These are phyloP conservation scores for Eucalyptus cloeziana DNA, from an alignment of 345 rosid genomes.

Conservation along the genomic window DNA sequence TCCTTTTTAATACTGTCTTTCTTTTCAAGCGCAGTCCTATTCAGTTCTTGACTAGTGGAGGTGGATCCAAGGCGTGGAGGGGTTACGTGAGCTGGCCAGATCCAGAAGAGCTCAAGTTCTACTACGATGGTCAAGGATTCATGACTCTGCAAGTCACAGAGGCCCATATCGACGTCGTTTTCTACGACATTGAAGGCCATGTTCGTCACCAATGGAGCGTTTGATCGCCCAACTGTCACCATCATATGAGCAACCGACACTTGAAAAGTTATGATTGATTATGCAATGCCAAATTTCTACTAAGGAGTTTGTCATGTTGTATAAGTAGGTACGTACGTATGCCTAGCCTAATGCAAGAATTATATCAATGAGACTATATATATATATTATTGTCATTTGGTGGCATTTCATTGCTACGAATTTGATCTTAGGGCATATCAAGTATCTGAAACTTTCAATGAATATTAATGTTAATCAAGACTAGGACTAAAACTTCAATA, in stretches of 20 bases:
- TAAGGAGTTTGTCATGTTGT: background rate
- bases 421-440: too few species aligned
- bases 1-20: background rate
- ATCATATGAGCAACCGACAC: background rate
- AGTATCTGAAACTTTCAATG: background rate
- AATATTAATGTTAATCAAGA: background rate
- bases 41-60: constrained; percentile 73
- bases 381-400: background rate
- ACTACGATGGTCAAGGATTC: constrained; percentile 80
- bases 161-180: constrained; percentile 11
- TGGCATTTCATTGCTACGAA: background rate
- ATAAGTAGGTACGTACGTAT: background rate
- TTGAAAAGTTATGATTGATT: background rate
- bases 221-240: constrained; percentile 2
- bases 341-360: background rate
- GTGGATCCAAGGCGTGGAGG: constrained; percentile 83
- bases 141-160: constrained; percentile 34
- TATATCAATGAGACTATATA: background rate
- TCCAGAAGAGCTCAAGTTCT: constrained; percentile 31
- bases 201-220: constrained; percentile 36
- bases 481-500: background rate
- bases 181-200: constrained; percentile 39
- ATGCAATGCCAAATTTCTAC: background rate
- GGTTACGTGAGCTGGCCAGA: constrained; percentile 19
- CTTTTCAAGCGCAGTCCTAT: constrained; percentile 14